These are phyloP conservation scores for Dioscorea alata DNA, from an alignment of 106 monocot genomes.

Conservation along the genomic window DNA sequence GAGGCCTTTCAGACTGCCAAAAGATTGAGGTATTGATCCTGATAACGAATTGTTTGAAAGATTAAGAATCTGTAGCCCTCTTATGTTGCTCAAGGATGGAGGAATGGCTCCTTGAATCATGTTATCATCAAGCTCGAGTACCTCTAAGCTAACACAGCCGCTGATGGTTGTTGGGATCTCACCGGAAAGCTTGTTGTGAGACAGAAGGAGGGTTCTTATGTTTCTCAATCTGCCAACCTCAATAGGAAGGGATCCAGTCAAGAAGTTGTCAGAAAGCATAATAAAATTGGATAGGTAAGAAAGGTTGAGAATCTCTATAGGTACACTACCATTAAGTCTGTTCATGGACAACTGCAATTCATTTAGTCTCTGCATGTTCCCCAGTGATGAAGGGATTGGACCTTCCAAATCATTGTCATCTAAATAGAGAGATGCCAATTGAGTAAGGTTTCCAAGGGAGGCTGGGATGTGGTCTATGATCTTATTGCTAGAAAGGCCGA, in stretches of 20 bases:
- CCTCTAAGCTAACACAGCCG: not conserved
- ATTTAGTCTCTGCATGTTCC: not conserved
- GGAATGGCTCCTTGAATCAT: not conserved
- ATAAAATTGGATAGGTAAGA: not conserved
- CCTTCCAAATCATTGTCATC: not conserved
- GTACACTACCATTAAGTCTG: not conserved
- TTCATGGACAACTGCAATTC: not conserved
- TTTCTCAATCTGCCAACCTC: not conserved
- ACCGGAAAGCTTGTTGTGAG: not conserved
- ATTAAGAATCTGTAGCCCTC: not conserved
- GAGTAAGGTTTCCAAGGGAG: not conserved
- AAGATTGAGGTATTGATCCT: not conserved
- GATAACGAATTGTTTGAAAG: not conserved
- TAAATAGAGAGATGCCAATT: not conserved
- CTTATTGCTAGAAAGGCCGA: not conserved
- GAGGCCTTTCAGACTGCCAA: not conserved
- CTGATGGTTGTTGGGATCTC: not conserved
- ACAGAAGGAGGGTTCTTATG: not conserved
- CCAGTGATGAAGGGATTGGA: not conserved
- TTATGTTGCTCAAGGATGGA: not conserved
- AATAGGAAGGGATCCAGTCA: not conserved
- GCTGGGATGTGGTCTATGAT: not conserved
- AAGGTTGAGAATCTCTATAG: not conserved
- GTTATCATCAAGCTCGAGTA: not conserved
- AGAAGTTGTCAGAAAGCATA: not conserved